Conservation (phyloP, 768 basidiomycete genomes). For the Pholiota microspora region DNA sequence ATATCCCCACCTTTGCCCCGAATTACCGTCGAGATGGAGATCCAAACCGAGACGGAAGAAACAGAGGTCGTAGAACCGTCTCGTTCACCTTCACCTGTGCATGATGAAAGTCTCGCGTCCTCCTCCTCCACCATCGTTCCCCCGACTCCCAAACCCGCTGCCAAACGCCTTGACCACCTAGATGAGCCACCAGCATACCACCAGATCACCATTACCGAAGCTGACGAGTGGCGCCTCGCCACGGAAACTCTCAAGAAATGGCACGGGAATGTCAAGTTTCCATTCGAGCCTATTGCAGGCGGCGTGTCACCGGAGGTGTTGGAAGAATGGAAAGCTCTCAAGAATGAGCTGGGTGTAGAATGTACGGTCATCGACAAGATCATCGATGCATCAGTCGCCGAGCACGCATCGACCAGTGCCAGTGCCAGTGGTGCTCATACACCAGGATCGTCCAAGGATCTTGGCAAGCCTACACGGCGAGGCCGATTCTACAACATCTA, state of each 20-base stretch:
- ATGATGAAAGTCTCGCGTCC: constrained; percentile 61
- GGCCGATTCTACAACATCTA: constrained; percentile 83
- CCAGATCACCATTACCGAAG: constrained; percentile 52
- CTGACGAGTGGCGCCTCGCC: constrained; percentile 49
- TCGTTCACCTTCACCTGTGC: constrained; percentile 47
- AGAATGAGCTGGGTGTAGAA: constrained; percentile 76
- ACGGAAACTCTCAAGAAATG: constrained; percentile 65
- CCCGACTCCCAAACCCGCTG: constrained; percentile 59
- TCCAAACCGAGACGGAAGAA: constrained; percentile 59
- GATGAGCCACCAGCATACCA: constrained; percentile 79
- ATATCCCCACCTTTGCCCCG: constrained; percentile 31
- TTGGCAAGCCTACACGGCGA: constrained; percentile 26
- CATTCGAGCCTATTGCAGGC: constrained; percentile 40
- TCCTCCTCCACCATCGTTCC: constrained; percentile 74
- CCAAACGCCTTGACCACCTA: constrained; percentile 29
- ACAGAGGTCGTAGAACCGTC: constrained; percentile 23
- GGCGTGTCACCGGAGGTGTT: constrained; percentile 65
- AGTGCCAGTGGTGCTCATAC: constrained; percentile 8
- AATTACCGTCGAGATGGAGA: constrained; percentile 51
- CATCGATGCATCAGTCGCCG: constrained; percentile 39
- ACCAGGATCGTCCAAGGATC: not conserved
- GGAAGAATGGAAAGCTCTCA: constrained; percentile 78
- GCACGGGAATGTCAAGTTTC: constrained; percentile 60
- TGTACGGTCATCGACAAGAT: constrained; percentile 77
- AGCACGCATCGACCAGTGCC: constrained; percentile 9